A percentile compares a stretch with the other conserved stretches of the same genome.
Conservation (phyloP, 345 rosid species). For the Raphanus sativus region DNA sequence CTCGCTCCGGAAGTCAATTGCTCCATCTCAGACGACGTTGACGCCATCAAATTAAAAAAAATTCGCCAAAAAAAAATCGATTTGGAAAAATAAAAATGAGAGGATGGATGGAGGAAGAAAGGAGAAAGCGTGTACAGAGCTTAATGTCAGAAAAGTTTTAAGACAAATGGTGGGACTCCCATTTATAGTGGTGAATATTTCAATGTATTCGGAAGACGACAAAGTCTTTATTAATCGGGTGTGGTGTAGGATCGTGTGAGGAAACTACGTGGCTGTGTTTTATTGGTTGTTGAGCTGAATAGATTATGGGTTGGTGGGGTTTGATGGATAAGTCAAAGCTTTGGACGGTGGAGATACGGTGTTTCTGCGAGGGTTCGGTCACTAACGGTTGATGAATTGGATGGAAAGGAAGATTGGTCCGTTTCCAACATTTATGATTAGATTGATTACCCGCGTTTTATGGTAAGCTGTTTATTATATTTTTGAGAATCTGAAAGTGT, state of each 20-base stretch:
- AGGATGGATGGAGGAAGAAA: background rate
- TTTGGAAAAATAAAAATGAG: background rate
- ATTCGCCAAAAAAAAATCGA: slow-evolving; percentile 15
- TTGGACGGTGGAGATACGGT: slow-evolving; percentile 33
- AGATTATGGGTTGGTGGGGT: slow-evolving; percentile 4
- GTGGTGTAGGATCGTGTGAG: background rate
- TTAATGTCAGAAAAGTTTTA: slow-evolving; percentile 20
- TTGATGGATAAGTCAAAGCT: slow-evolving; percentile 3
- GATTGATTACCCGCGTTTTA: slow-evolving; percentile 20
- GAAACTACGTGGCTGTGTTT: background rate
- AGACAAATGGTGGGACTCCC: slow-evolving; percentile 34
- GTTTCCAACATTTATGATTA: slow-evolving; percentile 15
- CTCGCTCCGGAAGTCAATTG: slow-evolving; percentile 96
- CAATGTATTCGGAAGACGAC: slow-evolving; percentile 17
- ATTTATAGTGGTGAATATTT: slow-evolving; percentile 34
- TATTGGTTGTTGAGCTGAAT: slow-evolving; percentile 20
- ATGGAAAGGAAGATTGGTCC: background rate
- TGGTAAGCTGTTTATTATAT: background rate
- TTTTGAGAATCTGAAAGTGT: background rate
- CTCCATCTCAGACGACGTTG: slow-evolving; percentile 70
- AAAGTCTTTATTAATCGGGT: slow-evolving; percentile 5
- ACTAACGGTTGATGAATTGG: slow-evolving; percentile 33
- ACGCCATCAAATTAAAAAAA: slow-evolving; percentile 31
- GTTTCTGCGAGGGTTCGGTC: slow-evolving; percentile 19
- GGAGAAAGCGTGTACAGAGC: slow-evolving; percentile 16